Base-by-base conservation (phyloP, 208 protist species). In the Strigomonas culicis region DNA sequence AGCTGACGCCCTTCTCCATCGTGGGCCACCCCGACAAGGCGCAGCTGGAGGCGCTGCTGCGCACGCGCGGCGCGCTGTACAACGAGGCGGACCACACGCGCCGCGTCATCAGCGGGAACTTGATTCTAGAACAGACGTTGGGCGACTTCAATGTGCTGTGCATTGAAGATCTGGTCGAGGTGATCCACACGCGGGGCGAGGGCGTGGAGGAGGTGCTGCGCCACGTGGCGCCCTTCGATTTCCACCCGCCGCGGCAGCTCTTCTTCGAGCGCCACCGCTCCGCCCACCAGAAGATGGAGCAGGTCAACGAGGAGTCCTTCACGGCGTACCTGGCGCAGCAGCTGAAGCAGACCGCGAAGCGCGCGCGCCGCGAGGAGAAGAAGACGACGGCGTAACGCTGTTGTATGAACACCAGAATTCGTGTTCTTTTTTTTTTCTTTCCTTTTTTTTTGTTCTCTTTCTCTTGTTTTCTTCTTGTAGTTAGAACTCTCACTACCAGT, bases 241-340 rank as follows among this genome's bases (percentile, higher is more conserved):
- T 96, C 74, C 87, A 96, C 66, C 91, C 91, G 27, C 91, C 91
- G 4, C 82, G 86, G 1, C 88, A 96, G 78, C 82, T 94, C 50
- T 92, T 93, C 63, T 46, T 91, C 30, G 91, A 96, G 67, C 82
- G 85, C 36, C 87, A 93, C 66, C 85, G 91, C 63, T 75, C 70
- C 13, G 84, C 89, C 3, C 85, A 90, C 53, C 78, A 91, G 73
- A 94, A 93, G 63, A 65, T 94, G 25, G 88, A 93, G 72, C 66
- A 86, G 0, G 70, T 93, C 28, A 94, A 94, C 72, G 73, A 84
- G 66, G 80, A 92, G 27, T 93, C 88, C 34, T 96, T 96, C 66
- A 81, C 86, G 0, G 78, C 86, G 0, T 96, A 93, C 74, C 68
- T 96, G 27, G 62, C 77, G 1, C 63, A 92, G 44, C 74, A 93